phyloP scores from a whole-genome alignment of 768 basidiomycete species.

The Suillus clintonianus region DNA sequence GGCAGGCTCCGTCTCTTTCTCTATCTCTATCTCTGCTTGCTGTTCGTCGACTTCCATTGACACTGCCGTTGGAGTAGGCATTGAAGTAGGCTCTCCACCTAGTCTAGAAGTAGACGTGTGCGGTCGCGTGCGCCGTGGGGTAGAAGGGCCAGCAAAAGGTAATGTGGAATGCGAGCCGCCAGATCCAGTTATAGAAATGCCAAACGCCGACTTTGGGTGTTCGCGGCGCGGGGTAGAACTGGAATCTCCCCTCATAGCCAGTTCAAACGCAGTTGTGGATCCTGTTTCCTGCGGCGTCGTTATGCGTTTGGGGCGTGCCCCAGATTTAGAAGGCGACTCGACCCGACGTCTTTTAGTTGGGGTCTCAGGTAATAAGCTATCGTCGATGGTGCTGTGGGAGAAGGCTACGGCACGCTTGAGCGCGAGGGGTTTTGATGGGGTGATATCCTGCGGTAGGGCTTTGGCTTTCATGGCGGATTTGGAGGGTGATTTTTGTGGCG shows the following conservation, averaged over 20 bases:
- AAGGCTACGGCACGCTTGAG: conserved; percentile 37
- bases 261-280: conserved; percentile 19
- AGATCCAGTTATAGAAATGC: neutral
- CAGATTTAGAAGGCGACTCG: conserved; percentile 20
- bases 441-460: conserved; percentile 16
- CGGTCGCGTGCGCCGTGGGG: conserved; percentile 21
- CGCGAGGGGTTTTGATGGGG: conserved; percentile 34
- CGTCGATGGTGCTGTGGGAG: conserved; percentile 10
- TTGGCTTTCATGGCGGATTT: conserved; percentile 21
- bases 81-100: neutral
- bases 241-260: conserved; percentile 14
- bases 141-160: conserved; percentile 24
- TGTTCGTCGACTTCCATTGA: conserved; percentile 25
- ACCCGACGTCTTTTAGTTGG: conserved; percentile 45
- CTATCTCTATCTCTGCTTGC: conserved; percentile 9
- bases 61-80: neutral
- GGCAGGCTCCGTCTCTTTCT: conserved; percentile 4
- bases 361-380: conserved; percentile 39
- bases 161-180: conserved; percentile 8
- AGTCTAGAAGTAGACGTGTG: conserved; percentile 14
- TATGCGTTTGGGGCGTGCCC: conserved; percentile 12
- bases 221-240: neutral
- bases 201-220: neutral
- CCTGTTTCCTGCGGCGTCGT: neutral
- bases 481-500: conserved; percentile 19